Conservation (phyloP, 805 yeast species). For the Danielozyma ontarioensis region DNA sequence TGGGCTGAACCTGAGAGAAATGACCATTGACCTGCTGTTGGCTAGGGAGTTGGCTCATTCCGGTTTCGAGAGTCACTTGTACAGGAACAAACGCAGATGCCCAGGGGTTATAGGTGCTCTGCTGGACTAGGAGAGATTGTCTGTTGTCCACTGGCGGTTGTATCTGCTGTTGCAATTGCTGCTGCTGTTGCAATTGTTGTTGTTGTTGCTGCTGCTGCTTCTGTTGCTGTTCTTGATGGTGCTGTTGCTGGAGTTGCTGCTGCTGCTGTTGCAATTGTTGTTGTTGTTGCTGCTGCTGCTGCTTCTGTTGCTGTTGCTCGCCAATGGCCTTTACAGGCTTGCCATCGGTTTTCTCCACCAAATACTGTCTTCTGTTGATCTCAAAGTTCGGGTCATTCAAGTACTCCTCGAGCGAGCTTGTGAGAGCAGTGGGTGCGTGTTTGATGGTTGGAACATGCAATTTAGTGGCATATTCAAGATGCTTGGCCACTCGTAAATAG, state of each 20-base stretch:
- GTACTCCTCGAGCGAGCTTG: constrained; percentile 83
- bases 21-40: no score
- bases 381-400: constrained; percentile 84
- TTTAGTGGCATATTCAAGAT: constrained; percentile 79
- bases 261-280: no score
- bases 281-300: constrained; percentile 3
- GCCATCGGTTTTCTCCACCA: constrained; percentile 56
- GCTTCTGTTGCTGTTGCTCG: constrained; percentile 1
- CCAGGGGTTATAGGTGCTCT: constrained; percentile 39
- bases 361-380: constrained; percentile 67
- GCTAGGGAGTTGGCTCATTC: neutral
- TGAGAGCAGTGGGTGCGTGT: constrained; percentile 94
- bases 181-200: constrained; percentile 1
- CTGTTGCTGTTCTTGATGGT: constrained; percentile 2
- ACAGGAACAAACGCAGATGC: constrained; percentile 11
- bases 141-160: constrained; percentile 1
- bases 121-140: constrained; percentile 29
- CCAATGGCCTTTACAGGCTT: neutral
- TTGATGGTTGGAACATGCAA: constrained; percentile 91
- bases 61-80: neutral
- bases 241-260: constrained; percentile 3
- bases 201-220: constrained; percentile 2
- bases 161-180: no score
- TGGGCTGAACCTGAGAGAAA: neutral
- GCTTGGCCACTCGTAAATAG: constrained; percentile 85